Evolutionary conservation across 768 basidiomycete species (phyloP), one percentile per base, ranked within the genome.

Genomic region (Suillus bovinus): DNA sequence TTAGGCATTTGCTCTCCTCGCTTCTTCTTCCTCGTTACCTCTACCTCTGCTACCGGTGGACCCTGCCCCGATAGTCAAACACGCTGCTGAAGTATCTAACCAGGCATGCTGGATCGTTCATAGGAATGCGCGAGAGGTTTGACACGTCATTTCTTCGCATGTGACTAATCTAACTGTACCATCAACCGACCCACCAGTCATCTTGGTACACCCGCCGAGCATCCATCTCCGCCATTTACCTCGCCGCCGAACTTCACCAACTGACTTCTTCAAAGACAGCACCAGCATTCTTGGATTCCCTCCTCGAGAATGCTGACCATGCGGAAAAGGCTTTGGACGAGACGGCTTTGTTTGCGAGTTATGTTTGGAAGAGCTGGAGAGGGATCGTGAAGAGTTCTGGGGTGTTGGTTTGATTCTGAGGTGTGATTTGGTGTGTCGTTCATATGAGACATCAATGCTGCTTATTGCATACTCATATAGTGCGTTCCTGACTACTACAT

Each of bases 221-320:
- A 0, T 83, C 89, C 1, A 68, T 93, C 34, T 85, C 89, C 8
- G 80, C 83, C 1, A 76, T 90, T 16, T 94, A 94, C 67, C 79
- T 84, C 16, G 86, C 88, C n/a, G 85, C 90, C 64, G 92, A 94
- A 74, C 78, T 94, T 17, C 92, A 93, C 68, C 92, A 94, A 70
- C 70, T 94, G n/a, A 82, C 84, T 0, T 94, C 92, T 2, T 90
- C 92, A 5, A 69, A 77, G 14, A 91, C 91, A 3, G 85, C 89
- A 0, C 74, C 78, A 33, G 74, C 78, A 3, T 93, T 94, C 77
- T 79, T 94, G 16, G 86, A 88, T 52, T 75, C 80, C 9, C 82
- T 93, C 7, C 79, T 94, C 16, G 78, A 81, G 11, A 74, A 80
- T 3, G 82, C 85, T 3, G 73, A 78, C 3, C 65, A 73, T 2